Percentiles rank a stretch among this genome's conserved stretches.
These are phyloP conservation scores for Sporisorium sorghi DNA, from an alignment of 1,284 basidiomycete species.

Conservation along the genomic window DNA sequence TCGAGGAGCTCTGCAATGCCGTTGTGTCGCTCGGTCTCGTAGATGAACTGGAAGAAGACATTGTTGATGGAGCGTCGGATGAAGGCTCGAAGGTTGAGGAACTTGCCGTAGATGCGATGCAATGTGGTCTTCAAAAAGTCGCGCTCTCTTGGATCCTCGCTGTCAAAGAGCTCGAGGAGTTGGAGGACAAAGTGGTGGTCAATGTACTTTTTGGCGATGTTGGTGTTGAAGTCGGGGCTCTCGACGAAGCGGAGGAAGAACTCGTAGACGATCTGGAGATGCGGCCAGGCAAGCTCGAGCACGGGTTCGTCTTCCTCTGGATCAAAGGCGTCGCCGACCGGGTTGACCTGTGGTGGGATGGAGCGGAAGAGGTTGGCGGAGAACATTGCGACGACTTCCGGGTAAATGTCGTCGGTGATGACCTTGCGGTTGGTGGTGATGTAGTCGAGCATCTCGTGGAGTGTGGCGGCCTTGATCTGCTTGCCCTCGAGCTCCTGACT, in stretches of 20 bases:
- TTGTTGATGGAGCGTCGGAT: conserved; percentile 99
- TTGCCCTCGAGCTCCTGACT: conserved; percentile 95
- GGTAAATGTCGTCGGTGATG: conserved; percentile 97
- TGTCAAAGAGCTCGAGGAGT: conserved; percentile 97
- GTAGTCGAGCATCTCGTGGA: conserved; percentile 99
- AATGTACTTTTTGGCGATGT: conserved; percentile 96
- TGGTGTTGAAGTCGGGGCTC: conserved; percentile 97
- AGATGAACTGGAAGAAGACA: conserved; percentile 99
- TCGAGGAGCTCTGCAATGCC: conserved; percentile 98
- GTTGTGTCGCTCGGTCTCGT: conserved; percentile 98
- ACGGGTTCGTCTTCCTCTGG: conserved; percentile 99
- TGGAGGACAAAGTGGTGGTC: conserved; percentile 94
- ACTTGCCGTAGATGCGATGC: conserved; percentile 99
- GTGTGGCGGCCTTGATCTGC: conserved; percentile 96
- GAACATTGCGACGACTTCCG: conserved; percentile 95
- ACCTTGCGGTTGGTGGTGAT: conserved; percentile 96
- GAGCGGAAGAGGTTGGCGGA: conserved; percentile 96
- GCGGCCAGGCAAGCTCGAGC: conserved; percentile 98
- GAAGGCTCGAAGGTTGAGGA: conserved; percentile 97
- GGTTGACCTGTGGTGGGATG: conserved; percentile 98
- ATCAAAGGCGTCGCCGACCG: conserved; percentile 96
- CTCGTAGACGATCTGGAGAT: conserved; percentile 99
- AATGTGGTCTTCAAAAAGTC: conserved; percentile 99
- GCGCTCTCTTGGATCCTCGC: conserved; percentile 97
- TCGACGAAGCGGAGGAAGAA: conserved; percentile 99